Evolutionary conservation across 2,329 filamentous ascomycete species (phyloP).

Genomic region (Akanthomyces uredinophilus): DNA sequence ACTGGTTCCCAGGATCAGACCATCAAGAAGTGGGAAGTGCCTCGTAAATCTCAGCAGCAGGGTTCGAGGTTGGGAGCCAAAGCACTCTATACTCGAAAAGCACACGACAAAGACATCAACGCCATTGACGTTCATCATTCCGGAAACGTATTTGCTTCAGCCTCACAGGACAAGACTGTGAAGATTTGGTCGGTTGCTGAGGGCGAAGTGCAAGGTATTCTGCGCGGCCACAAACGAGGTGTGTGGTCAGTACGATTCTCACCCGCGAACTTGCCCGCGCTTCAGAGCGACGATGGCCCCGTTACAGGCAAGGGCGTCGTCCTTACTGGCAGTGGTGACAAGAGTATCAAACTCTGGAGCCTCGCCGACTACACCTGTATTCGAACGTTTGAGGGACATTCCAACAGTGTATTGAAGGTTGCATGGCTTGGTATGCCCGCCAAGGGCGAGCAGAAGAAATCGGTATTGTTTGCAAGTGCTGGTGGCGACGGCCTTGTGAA

Average conservation of each 20-base stretch:
- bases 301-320: conserved; percentile 76
- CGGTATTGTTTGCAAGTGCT: conserved; percentile 73
- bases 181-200: conserved; percentile 94
- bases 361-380: conserved; percentile 88
- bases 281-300: conserved; percentile 66
- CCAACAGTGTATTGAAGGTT: conserved; percentile 90
- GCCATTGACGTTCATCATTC: conserved; percentile 76
- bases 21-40: conserved; percentile 88
- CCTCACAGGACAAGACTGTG: conserved; percentile 92
- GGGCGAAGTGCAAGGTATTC: conserved; percentile 84
- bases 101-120: conserved; percentile 98
- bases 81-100: conserved; percentile 83
- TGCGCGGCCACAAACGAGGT: conserved; percentile 87
- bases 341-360: conserved; percentile 94
- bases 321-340: conserved; percentile 89
- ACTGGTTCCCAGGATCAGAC: conserved; percentile 96
- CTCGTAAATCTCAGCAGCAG: conserved; percentile 43
- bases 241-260: conserved; percentile 95
- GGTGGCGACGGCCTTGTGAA: conserved; percentile 94
- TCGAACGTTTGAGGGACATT: conserved; percentile 91
- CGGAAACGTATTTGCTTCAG: conserved; percentile 82
- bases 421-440: conserved; percentile 67
- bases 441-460: conserved; percentile 50
- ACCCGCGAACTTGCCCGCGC: conserved; percentile 67
- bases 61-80: conserved; percentile 50